Evolutionary conservation across 2,329 filamentous ascomycete species (phyloP).

Genomic region (Colletotrichum chrysophilum): DNA sequence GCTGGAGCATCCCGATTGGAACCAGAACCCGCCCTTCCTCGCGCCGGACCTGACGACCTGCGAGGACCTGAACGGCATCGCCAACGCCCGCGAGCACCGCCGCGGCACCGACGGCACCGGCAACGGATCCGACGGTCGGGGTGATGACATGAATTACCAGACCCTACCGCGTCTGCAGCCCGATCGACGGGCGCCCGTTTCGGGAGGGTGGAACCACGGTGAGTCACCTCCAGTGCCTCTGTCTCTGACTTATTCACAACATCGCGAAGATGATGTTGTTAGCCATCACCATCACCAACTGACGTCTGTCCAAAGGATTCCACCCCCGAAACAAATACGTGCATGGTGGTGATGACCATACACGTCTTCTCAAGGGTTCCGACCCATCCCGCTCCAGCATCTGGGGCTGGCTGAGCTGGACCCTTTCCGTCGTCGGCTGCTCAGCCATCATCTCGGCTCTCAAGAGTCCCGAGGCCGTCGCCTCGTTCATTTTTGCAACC

Average conservation of each 20-base stretch:
- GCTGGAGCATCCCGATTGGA: conserved; percentile 54
- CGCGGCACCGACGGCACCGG: conserved; percentile 38
- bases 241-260: background rate
- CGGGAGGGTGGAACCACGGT: conserved; percentile 20
- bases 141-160: conserved; percentile 23
- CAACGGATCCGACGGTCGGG: conserved; percentile 16
- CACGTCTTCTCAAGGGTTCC: conserved; percentile 32
- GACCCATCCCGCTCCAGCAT: conserved; percentile 30
- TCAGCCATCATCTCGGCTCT: conserved; percentile 32
- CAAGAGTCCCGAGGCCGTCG: conserved; percentile 19
- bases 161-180: conserved; percentile 15
- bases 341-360: conserved; percentile 46
- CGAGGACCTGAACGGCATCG: conserved; percentile 60
- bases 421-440: conserved; percentile 44
- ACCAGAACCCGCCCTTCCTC: conserved; percentile 57
- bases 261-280: background rate
- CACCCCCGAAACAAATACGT: conserved; percentile 21
- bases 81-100: conserved; percentile 53
- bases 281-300: background rate
- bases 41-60: conserved; percentile 55
- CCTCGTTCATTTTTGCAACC: conserved; percentile 7
- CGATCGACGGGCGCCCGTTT: conserved; percentile 15
- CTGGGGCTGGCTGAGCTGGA: conserved; percentile 47
- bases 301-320: background rate
- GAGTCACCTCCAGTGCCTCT: background rate